Evolutionary conservation across 345 rosid genomes (phyloP), one percentile per base, ranked within the genome.

Genomic region (Ceriops zippeliana): DNA sequence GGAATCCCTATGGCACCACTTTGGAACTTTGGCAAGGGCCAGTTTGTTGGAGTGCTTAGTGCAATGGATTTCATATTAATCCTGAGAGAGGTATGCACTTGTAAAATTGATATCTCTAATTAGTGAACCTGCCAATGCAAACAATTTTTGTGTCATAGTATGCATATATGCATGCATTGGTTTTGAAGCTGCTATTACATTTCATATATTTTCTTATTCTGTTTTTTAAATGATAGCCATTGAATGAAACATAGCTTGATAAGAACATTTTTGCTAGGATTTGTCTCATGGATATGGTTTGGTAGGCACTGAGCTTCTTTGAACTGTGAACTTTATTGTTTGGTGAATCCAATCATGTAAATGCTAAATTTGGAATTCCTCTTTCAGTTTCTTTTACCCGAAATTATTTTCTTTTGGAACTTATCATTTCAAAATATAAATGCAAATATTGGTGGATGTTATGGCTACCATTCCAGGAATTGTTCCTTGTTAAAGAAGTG

Each of bases 1-100:
- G 80, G 80, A 67, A 71, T 76, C 65, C 56, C 80, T n/a, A 58
- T 52, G 58, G 80, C 80, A 56, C 80, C 80, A 34, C 80, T 76
- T 62, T 76, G 80, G 80, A 73, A 76, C 62, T 67, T 68, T 38
- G 27, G 34, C 62, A 59, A 37, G 47, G 71, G 80, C 73, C 76
- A 72, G 62, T 76, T 76, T 67, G 73, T 68, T 63, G 80, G 80
- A 68, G 59, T 76, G 76, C 80, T 76, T 28, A 76, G 73, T 64
- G 76, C 80, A 21, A 26, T 63, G 61, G 80, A 76, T 60, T 76
- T 72, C 76, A 76, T 76, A 58, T 59, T 76, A 58, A 76, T 76
- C 56, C 52, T 76, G 66, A 71, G 76, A 72, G 80, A 76, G 80
- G 80, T 76, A 72, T 51, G 69, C 27, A 27, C 46, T 1, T 57